Percentiles rank a stretch among this genome's conserved stretches.
Evolutionary conservation across 148 eudicot species (phyloP).

Genomic region (Heliamphora exappendiculata): DNA sequence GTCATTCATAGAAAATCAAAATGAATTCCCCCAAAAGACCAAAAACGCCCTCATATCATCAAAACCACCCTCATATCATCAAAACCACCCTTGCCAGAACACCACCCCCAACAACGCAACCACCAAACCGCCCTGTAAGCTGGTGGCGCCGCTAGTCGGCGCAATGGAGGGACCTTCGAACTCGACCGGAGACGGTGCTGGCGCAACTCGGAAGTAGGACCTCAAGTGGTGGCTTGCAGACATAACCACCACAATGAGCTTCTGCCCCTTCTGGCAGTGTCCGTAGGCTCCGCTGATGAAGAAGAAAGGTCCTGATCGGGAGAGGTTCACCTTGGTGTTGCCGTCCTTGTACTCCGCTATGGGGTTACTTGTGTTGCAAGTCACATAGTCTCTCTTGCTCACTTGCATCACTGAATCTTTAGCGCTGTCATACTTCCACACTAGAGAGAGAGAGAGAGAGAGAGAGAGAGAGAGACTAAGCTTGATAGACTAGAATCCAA

Average conservation of each 20-base stretch:
- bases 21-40: background rate
- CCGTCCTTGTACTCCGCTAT: constrained; percentile 43
- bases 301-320: constrained; percentile 54
- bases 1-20: too few relatives aligned
- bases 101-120: constrained; percentile 25
- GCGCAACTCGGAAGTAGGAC: constrained; percentile 20
- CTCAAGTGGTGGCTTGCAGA: constrained; percentile 29
- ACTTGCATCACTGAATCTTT: constrained; percentile 64
- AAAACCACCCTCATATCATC: background rate
- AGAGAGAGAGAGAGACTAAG: background rate
- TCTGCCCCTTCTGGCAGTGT: constrained; percentile 65
- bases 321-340: constrained; percentile 36
- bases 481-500: too few relatives aligned
- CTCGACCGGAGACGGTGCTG: constrained; percentile 40
- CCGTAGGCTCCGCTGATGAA: constrained; percentile 56
- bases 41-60: background rate
- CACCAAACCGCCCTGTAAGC: constrained; percentile 17
- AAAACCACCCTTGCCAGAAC: constrained; percentile 20
- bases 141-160: constrained; percentile 38
- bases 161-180: constrained; percentile 36
- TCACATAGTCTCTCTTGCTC: constrained; percentile 40
- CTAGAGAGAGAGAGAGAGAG: constrained; percentile 21
- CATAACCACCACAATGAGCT: constrained; percentile 61
- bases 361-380: constrained; percentile 59
- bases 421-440: constrained; percentile 48